A percentile compares a stretch with the other conserved stretches of the same genome.
Conservation (phyloP, 139 green algal genomes). For the Deuterostichococcus epilithicus region DNA sequence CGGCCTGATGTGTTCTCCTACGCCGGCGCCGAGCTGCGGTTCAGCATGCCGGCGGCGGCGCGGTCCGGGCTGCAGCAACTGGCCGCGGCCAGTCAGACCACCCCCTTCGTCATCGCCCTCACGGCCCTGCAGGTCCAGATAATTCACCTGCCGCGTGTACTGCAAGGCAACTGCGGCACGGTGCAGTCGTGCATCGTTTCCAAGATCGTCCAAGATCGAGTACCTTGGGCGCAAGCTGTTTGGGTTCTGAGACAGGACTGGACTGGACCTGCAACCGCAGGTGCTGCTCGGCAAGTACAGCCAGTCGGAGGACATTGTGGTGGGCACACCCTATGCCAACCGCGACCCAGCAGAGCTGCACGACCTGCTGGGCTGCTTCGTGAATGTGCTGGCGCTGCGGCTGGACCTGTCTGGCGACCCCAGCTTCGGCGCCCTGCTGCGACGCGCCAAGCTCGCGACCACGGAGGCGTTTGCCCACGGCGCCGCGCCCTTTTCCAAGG, state of each 20-base stretch:
- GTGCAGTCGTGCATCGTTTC: too few species aligned
- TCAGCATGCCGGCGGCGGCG: neutral
- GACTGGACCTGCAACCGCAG: constrained; percentile 1
- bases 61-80: neutral
- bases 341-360: neutral
- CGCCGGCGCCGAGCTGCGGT: neutral
- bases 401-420: constrained; percentile 3
- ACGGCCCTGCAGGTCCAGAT: neutral
- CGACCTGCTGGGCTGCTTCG: constrained; percentile 12
- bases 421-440: neutral
- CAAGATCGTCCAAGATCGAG: too few species aligned
- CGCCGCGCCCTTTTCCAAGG: neutral
- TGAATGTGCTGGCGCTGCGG: constrained; percentile 8
- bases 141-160: too few species aligned
- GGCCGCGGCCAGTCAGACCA: neutral
- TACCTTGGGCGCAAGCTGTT: too few species aligned
- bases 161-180: too few species aligned
- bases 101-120: neutral
- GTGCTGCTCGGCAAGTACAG: neutral
- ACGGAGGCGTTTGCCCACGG: neutral
- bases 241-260: too few species aligned
- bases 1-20: neutral
- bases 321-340: neutral
- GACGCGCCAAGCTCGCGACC: neutral
- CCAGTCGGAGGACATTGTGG: constrained; percentile 2